These are phyloP conservation scores for Aspergillus aculeatus DNA, from an alignment of 2,329 filamentous ascomycete genomes.

Conservation along the genomic window DNA sequence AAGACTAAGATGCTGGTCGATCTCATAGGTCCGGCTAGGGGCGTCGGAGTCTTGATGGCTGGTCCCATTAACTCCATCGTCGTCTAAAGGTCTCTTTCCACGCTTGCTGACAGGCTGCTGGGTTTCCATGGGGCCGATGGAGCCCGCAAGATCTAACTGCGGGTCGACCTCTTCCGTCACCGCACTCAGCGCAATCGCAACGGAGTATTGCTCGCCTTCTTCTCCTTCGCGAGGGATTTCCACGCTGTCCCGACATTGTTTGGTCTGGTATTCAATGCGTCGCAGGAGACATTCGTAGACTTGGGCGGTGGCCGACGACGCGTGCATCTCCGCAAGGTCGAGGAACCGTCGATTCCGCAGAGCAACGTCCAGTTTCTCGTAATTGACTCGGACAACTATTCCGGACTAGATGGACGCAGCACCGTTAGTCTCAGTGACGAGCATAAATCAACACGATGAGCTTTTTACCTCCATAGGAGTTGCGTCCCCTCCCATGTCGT, in stretches of 20 bases:
- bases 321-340: slow-evolving; percentile 66
- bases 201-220: slow-evolving; percentile 41
- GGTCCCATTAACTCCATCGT: slow-evolving; percentile 36
- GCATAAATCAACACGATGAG: background rate
- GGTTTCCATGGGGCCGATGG: slow-evolving; percentile 34
- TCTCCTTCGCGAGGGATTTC: slow-evolving; percentile 44
- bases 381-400: slow-evolving; percentile 75
- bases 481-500: slow-evolving; percentile 35
- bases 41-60: slow-evolving; percentile 49
- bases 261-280: slow-evolving; percentile 66
- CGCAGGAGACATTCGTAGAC: slow-evolving; percentile 75
- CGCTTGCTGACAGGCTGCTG: slow-evolving; percentile 25
- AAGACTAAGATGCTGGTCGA: slow-evolving; percentile 49
- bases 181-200: slow-evolving; percentile 35
- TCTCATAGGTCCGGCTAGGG: slow-evolving; percentile 31
- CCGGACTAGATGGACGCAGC: slow-evolving; percentile 56
- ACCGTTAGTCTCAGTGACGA: slow-evolving; percentile 14
- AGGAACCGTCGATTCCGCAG: slow-evolving; percentile 77
- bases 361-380: slow-evolving; percentile 78
- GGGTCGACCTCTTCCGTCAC: slow-evolving; percentile 39
- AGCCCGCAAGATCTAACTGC: slow-evolving; percentile 36
- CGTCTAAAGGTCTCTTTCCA: slow-evolving; percentile 33
- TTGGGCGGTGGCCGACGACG: slow-evolving; percentile 71
- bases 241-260: slow-evolving; percentile 58
- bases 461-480: slow-evolving; percentile 40